Conservation (phyloP, 768 basidiomycete species). For the Cantharellus anzutake region DNA sequence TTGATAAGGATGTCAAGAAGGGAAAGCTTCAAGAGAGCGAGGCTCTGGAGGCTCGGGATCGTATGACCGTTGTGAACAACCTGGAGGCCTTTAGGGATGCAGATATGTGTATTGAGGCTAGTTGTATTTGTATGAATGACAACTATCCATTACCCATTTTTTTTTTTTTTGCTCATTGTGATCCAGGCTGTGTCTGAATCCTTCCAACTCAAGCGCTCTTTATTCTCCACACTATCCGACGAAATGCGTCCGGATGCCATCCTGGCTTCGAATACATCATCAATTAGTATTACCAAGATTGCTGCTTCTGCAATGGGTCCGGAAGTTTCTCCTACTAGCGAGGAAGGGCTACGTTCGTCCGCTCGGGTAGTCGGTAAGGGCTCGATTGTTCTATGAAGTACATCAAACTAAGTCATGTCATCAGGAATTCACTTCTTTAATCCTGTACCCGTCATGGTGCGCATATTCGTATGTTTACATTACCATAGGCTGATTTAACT, state of each 20-base stretch:
- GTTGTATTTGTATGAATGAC: background rate
- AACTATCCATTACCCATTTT: background rate
- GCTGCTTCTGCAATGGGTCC: slow-evolving; percentile 56
- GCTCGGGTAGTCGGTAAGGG: slow-evolving; percentile 62
- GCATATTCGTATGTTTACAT: slow-evolving; percentile 9
- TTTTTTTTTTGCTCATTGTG: background rate
- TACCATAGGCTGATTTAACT: background rate
- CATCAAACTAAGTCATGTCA: background rate
- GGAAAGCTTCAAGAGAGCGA: slow-evolving; percentile 49
- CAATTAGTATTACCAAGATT: slow-evolving; percentile 88
- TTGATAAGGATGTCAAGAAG: slow-evolving; percentile 80
- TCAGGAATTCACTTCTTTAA: slow-evolving; percentile 88
- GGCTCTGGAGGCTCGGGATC: slow-evolving; percentile 51
- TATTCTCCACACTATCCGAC: slow-evolving; percentile 53
- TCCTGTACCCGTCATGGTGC: slow-evolving; percentile 89
- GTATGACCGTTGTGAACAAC: slow-evolving; percentile 39
- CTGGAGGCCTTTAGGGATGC: slow-evolving; percentile 45
- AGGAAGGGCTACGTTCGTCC: slow-evolving; percentile 41
- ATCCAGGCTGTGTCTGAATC: slow-evolving; percentile 72
- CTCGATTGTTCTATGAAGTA: slow-evolving; percentile 1
- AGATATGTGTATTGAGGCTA: slow-evolving; percentile 80
- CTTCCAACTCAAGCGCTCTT: slow-evolving; percentile 50
- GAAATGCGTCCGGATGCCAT: slow-evolving; percentile 57
- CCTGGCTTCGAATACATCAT: slow-evolving; percentile 83
- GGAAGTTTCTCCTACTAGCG: slow-evolving; percentile 37